Percentiles rank a stretch among this genome's conserved stretches.
These are phyloP conservation scores for Nakaseomyces bracarensis DNA, from an alignment of 1,139 yeast species.

Conservation along the genomic window DNA sequence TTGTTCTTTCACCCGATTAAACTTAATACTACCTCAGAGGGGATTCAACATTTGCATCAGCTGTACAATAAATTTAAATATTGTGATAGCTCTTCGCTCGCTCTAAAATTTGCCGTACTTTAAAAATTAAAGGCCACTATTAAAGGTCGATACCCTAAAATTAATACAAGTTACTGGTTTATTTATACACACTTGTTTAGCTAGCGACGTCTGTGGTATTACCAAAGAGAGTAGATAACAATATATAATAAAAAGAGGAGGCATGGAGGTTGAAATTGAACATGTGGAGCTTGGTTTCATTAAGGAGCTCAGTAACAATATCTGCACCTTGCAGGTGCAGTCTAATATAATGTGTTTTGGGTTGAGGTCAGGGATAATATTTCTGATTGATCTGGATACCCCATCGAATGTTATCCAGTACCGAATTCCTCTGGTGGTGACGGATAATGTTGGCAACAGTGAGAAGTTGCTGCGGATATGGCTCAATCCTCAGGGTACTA, in stretches of 20 bases:
- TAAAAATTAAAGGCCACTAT: too few relatives aligned
- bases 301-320: conserved; percentile 20
- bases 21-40: neutral
- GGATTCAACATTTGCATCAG: too few relatives aligned
- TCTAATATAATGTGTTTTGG: conserved; percentile 25
- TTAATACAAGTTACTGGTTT: too few relatives aligned
- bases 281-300: conserved; percentile 29
- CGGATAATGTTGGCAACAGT: conserved; percentile 11
- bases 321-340: conserved; percentile 23
- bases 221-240: too few relatives aligned
- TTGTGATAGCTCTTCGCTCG: too few relatives aligned
- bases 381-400: conserved; percentile 25
- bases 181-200: too few relatives aligned
- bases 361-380: conserved; percentile 24
- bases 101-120: too few relatives aligned
- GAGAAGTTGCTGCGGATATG: conserved; percentile 24
- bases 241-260: too few relatives aligned
- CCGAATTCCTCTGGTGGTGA: conserved; percentile 17
- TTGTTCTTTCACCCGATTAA: neutral
- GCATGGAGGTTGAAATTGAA: conserved; percentile 26
- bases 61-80: too few relatives aligned
- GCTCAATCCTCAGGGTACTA: conserved; percentile 20
- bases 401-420: conserved; percentile 24
- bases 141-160: too few relatives aligned
- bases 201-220: too few relatives aligned